Percentiles rank a stretch among this genome's conserved stretches.
phyloP scores from a whole-genome alignment of 768 basidiomycete genomes.

The Termitomyces sp. region DNA sequence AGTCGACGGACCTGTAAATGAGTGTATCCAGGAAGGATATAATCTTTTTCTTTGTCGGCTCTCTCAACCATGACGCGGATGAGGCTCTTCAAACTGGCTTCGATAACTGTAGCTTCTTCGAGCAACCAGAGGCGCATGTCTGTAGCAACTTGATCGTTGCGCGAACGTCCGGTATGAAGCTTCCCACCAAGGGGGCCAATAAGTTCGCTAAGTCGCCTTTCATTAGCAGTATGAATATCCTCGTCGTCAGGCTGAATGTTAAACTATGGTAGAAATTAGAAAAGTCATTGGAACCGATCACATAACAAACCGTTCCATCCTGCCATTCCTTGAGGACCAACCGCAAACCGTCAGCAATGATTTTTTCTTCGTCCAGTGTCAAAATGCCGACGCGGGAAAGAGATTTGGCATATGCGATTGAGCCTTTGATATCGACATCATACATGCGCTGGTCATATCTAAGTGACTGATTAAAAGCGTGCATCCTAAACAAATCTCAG shows the following conservation, averaged over 20 bases:
- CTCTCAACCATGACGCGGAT: constrained; percentile 87
- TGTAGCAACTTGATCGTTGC: constrained; percentile 98
- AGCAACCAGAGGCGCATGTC: constrained; percentile 97
- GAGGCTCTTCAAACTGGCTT: constrained; percentile 65
- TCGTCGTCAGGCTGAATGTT: constrained; percentile 81
- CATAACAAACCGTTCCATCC: constrained; percentile 54
- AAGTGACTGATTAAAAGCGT: constrained; percentile 94
- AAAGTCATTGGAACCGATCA: neutral
- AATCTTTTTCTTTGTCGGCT: constrained; percentile 89
- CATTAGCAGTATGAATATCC: constrained; percentile 98
- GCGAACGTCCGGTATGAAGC: constrained; percentile 92
- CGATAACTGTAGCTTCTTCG: constrained; percentile 64
- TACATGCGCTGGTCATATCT: constrained; percentile 95
- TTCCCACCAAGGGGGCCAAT: constrained; percentile 93
- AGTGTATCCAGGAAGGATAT: constrained; percentile 93
- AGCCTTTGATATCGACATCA: constrained; percentile 85
- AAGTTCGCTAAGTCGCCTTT: constrained; percentile 87
- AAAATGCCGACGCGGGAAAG: constrained; percentile 78
- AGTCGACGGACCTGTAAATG: constrained; percentile 76
- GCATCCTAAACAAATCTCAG: constrained; percentile 60
- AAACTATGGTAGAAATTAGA: constrained; percentile 46
- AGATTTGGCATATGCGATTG: constrained; percentile 93
- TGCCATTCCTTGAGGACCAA: constrained; percentile 84
- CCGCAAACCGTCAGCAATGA: constrained; percentile 69
- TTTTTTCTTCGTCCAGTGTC: constrained; percentile 64